Evolutionary conservation across 202 grass and related monocot genomes (phyloP), one percentile per base, ranked within the genome.

Genomic region (Panicum virgatum): DNA sequence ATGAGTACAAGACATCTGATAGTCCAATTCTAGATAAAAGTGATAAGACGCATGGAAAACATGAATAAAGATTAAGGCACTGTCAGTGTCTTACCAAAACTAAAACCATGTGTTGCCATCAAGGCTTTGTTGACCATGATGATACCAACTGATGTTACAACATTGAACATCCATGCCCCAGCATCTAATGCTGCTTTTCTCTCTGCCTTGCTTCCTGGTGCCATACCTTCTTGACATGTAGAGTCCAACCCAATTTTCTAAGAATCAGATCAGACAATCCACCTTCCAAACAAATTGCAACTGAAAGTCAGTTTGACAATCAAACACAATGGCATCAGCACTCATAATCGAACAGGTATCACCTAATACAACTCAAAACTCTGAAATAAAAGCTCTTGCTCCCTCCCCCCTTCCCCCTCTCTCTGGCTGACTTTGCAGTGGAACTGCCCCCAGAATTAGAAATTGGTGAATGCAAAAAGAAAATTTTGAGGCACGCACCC

Each of bases 121-220:
- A 97, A 89, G 65, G 94, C 91, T 80, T 97, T 97, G 75, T 97
- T 97, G 79, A 90, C 86, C 94, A 97, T 97, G 86, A 97, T 97
- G 69, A 97, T 93, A 58, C 94, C 94, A 76, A 93, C 94, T 27
- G 91, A 97, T 46, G 94, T 97, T 32, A 93, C 91, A 77, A 97
- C 87, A 73, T 97, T 93, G 86, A 97, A 97, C 80, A 91, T 93
- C 94, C 94, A 97, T 79, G 94, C 84, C 38, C 84, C 94, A 69
- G 87, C 89, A 90, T 97, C 94, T 89, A 92, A 71, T 64, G 91
- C 83, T 80, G 89, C 91, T 77, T 97, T 97, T 82, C 83, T 93
- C 76, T 97, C 87, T 39, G 88, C 86, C 84, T 91, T 97, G 59
- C 86, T 91, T 82, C 87, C 79, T 62, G 84, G 82, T 80, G 91